A percentile compares a stretch with the other conserved stretches of the same genome.
Evolutionary conservation across 108 stramenopile species (phyloP).

Genomic region (Parietichytrium sp.): DNA sequence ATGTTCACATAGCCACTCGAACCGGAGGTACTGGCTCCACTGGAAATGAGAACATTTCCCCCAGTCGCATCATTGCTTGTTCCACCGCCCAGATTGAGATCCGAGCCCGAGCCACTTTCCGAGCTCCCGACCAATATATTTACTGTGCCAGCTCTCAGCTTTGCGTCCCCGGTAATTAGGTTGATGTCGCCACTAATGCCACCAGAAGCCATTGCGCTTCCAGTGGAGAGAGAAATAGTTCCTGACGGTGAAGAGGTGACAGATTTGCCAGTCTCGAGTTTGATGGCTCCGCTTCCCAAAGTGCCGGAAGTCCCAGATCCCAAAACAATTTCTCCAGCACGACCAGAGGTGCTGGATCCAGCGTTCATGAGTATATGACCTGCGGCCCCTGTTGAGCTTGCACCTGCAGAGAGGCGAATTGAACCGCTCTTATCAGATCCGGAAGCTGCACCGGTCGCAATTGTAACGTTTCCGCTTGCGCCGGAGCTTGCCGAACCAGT

Average conservation of each 20-base stretch:
- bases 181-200: not conserved
- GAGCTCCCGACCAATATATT: not conserved
- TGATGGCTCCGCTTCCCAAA: not conserved
- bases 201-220: not conserved
- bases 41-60: not conserved
- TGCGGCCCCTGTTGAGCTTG: not conserved
- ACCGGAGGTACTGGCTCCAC: not conserved
- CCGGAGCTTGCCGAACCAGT: not conserved
- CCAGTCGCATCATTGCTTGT: not conserved
- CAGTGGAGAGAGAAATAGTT: constrained; percentile 4
- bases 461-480: not conserved
- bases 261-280: not conserved
- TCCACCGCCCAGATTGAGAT: not conserved
- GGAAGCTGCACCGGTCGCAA: not conserved
- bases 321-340: not conserved
- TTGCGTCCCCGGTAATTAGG: not conserved
- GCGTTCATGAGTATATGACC: not conserved
- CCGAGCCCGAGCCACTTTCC: not conserved
- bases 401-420: not conserved
- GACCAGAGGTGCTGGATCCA: not conserved
- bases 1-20: constrained; percentile 13
- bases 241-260: not conserved
- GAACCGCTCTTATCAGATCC: not conserved
- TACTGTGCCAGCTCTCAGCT: not conserved
- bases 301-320: not conserved